A percentile compares a stretch with the other conserved stretches of the same genome.
phyloP scores from a whole-genome alignment of 2,329 filamentous ascomycete species.

The Hypoxylon sp. region DNA sequence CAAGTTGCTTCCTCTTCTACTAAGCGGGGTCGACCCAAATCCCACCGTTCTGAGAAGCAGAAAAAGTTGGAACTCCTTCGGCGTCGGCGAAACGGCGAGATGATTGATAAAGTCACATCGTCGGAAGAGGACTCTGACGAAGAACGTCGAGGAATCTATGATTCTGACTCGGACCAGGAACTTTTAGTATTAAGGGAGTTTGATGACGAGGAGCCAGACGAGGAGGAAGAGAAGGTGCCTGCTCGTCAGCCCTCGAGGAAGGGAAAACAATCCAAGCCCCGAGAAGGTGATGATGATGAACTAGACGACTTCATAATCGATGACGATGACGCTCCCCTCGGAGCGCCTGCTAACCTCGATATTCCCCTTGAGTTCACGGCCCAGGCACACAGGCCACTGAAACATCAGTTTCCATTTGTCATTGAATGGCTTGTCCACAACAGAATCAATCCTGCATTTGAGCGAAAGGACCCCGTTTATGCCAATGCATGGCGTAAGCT shows the following conservation, averaged over 20 bases:
- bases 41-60: conserved; percentile 56
- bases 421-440: conserved; percentile 87
- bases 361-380: conserved; percentile 79
- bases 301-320: conserved; percentile 74
- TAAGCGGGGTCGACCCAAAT: conserved; percentile 40
- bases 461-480: conserved; percentile 72
- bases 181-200: conserved; percentile 52
- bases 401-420: conserved; percentile 79
- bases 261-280: conserved; percentile 22
- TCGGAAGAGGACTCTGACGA: conserved; percentile 63
- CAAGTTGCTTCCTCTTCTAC: conserved; percentile 31
- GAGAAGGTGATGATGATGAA: conserved; percentile 51
- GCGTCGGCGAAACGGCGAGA: conserved; percentile 57
- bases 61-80: conserved; percentile 58
- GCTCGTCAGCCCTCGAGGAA: conserved; percentile 28
- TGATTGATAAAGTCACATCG: conserved; percentile 54
- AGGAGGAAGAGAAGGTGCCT: conserved; percentile 39
- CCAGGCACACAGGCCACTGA: conserved; percentile 74
- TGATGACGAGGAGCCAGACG: conserved; percentile 51
- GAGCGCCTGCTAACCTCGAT: conserved; percentile 65
- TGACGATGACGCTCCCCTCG: conserved; percentile 69
- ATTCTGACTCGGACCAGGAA: conserved; percentile 51
- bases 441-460: conserved; percentile 79
- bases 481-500: conserved; percentile 77
- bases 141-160: conserved; percentile 58